Evolutionary conservation across 768 basidiomycete species (phyloP).

Genomic region (Lactarius evosmus): DNA sequence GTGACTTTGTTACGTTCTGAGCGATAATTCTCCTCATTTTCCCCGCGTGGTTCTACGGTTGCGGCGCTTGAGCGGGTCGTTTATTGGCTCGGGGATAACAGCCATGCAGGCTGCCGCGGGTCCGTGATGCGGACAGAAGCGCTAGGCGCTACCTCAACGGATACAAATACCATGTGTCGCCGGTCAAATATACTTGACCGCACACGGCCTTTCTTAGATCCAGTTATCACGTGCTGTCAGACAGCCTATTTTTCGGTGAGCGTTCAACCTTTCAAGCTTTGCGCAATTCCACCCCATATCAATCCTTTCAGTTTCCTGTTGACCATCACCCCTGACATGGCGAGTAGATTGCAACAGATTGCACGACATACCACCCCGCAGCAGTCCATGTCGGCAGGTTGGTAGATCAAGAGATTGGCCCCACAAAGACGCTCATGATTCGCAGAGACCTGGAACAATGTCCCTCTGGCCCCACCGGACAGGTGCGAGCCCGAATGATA

Average conservation of each 20-base stretch:
- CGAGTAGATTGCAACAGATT: conserved; percentile 58
- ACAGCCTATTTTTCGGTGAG: background rate
- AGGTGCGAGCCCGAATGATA: conserved; percentile 48
- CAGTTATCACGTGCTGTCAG: conserved; percentile 13
- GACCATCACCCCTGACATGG: conserved; percentile 39
- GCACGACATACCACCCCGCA: conserved; percentile 46
- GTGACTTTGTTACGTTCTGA: background rate
- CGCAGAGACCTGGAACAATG: conserved; percentile 68
- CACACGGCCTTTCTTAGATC: too few species aligned
- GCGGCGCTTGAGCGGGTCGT: background rate
- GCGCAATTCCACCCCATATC: background rate
- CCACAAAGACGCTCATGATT: conserved; percentile 9
- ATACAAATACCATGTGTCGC: conserved; percentile 16
- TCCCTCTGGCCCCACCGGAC: conserved; percentile 83
- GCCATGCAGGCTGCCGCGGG: background rate
- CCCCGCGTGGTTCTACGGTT: background rate
- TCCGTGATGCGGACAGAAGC: background rate
- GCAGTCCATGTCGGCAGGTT: conserved; percentile 44
- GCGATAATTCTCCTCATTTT: background rate
- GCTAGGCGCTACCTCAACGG: background rate
- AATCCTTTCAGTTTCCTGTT: background rate
- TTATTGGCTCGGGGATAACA: background rate
- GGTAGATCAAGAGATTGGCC: conserved; percentile 27
- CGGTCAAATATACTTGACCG: too few species aligned
- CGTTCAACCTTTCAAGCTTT: background rate